Evolutionary conservation across 2,329 filamentous ascomycete species (phyloP), one percentile per base, ranked within the genome.

Genomic region (Didymella glomerata): DNA sequence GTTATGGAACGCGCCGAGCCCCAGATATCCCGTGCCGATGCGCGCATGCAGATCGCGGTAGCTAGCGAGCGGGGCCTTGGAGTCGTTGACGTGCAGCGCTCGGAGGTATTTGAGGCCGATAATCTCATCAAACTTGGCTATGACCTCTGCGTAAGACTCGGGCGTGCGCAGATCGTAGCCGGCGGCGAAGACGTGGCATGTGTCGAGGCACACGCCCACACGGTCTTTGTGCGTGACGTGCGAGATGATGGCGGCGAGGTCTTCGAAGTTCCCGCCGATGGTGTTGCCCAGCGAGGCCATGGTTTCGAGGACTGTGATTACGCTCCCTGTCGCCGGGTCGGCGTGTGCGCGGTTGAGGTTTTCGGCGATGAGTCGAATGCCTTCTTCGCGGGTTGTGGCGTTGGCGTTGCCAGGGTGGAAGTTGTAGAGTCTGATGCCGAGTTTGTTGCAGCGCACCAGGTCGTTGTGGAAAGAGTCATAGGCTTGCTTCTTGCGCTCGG

Each of bases 181-280:
- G 0, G 92, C 93, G 0, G 94, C 94, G 77, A 98, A 98, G 58
- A 93, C 88, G 78, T 99, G 95, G 79, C 95, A 99, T 0, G 95
- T 99, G 76, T 99, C 95, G 56, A 99, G 87, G 77, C 95, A 99
- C 18, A 99, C 93, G 45, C 94, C 95, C 2, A 99, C 89, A 30
- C 95, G 88, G 42, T 82, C 77, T 79, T 97, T 96, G 76, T 96
- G 87, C 22, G 93, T 85, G 24, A 98, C 86, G 9, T 88, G 82
- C 14, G 84, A 84, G 67, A 99, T 96, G 64, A 97, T 91, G 70
- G 93, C 90, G 13, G 89, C 84, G 46, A 99, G 84, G 69, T 99
- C 94, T 74, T 93, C 88, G 75, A 97, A 96, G 1, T 85, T 88
- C 16, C 88, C 89, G 28, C 95, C 95, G 50, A 99, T 87, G 4